Evolutionary conservation across 257 asterid genomes (phyloP).

Genomic region (Mitragyna speciosa): DNA sequence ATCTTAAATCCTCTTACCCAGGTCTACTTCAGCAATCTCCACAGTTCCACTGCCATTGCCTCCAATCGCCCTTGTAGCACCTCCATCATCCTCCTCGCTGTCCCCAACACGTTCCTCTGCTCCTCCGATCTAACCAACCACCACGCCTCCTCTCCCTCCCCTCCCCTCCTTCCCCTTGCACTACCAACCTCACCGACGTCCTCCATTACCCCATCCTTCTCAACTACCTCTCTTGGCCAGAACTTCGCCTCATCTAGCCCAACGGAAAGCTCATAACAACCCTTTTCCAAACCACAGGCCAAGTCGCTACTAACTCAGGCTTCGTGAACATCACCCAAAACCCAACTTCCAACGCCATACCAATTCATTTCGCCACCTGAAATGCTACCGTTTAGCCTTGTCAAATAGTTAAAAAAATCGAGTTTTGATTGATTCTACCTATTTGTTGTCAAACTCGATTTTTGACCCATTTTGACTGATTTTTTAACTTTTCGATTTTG

Average conservation of each 20-base stretch:
- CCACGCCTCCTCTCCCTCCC: constrained; percentile 28
- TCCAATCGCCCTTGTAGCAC: constrained; percentile 57
- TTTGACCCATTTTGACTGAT: too few relatives aligned
- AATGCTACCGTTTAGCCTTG: constrained; percentile 61
- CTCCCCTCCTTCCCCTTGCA: too few relatives aligned
- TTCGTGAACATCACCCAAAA: constrained; percentile 61
- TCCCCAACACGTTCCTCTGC: constrained; percentile 61
- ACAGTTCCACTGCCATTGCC: constrained; percentile 65
- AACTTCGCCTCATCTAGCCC: constrained; percentile 62
- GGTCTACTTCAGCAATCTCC: constrained; percentile 57
- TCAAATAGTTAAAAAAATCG: too few relatives aligned
- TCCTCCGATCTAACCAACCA: constrained; percentile 31
- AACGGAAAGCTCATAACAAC: constrained; percentile 63
- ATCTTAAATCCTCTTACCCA: constrained; percentile 52
- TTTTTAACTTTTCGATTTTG: too few relatives aligned
- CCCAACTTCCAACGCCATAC: constrained; percentile 34
- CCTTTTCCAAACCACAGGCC: constrained; percentile 71
- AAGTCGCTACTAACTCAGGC: constrained; percentile 59
- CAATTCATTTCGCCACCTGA: constrained; percentile 53
- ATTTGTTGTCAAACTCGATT: too few relatives aligned
- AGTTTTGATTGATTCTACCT: too few relatives aligned
- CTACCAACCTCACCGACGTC: constrained; percentile 57
- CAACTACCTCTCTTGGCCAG: constrained; percentile 58
- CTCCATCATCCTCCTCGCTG: constrained; percentile 65
- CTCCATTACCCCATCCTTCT: constrained; percentile 84